Percentiles rank a stretch among this genome's conserved stretches.
Conservation (phyloP, 768 basidiomycete genomes). For the Daedaleopsis nitida region DNA sequence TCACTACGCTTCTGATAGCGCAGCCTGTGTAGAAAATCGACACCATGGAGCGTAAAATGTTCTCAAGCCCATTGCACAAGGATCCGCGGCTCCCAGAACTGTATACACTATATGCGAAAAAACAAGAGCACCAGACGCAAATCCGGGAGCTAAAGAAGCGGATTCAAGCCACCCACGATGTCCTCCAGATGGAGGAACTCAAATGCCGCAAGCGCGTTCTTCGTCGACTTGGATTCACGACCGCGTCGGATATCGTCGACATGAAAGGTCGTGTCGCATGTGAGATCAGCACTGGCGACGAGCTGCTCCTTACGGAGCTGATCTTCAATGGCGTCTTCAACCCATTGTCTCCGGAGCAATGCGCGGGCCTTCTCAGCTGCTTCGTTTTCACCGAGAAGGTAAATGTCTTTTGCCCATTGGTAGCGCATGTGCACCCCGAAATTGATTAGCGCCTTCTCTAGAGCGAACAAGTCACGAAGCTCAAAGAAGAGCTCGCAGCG, state of each 20-base stretch:
- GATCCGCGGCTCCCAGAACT: constrained; percentile 78
- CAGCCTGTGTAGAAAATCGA: constrained; percentile 81
- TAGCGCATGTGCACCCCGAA: too few relatives aligned
- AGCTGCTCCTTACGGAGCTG: constrained; percentile 92
- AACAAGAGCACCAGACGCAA: constrained; percentile 67
- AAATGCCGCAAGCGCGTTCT: constrained; percentile 94
- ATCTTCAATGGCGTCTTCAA: constrained; percentile 98
- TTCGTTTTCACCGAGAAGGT: constrained; percentile 99
- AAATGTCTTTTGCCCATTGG: constrained; percentile 9
- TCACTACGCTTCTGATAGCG: neutral
- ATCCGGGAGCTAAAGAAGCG: constrained; percentile 82
- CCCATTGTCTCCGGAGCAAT: constrained; percentile 84
- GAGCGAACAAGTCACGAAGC: constrained; percentile 84
- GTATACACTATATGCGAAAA: constrained; percentile 79
- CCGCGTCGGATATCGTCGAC: constrained; percentile 88
- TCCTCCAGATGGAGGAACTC: constrained; percentile 95
- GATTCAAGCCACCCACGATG: constrained; percentile 87
- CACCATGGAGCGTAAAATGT: constrained; percentile 84
- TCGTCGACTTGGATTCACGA: constrained; percentile 89
- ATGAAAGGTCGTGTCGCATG: constrained; percentile 98
- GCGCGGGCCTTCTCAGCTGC: constrained; percentile 91
- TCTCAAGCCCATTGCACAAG: constrained; percentile 73
- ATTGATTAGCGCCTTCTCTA: constrained; percentile 31
- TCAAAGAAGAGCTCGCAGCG: constrained; percentile 92
- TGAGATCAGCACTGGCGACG: constrained; percentile 97